Evolutionary conservation across 116 monocot species (phyloP), one percentile per base, ranked within the genome.

Genomic region (Phalaenopsis hybrid): DNA sequence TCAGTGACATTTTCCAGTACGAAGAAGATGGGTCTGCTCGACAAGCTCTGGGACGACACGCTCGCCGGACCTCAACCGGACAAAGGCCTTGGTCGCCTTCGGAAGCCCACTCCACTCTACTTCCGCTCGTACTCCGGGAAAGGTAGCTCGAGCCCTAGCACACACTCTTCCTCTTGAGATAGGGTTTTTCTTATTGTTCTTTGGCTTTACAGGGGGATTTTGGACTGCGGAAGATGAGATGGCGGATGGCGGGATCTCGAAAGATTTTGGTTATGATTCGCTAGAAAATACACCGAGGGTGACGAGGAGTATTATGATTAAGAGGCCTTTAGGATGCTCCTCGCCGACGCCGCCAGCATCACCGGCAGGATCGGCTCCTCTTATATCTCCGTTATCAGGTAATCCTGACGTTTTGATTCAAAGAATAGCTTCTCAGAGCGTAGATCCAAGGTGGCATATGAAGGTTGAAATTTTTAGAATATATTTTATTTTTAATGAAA

Each of bases 241-340:
- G 28, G 72, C 23, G 45, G 82, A 49, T 7, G 28, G 79, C 15
- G 81, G 41, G 10, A 58, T 55, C 55, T 55, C 55, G 15, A 55
- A 61, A 59, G 65, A 23, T 76, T 78, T 25, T 80, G 20, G 16
- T 69, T 31, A 23, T 73, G 73, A 73, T 37, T 73, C 37, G 37
- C 18, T 9, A 76, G 85, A 83, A 73, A 79, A 80, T 76, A 80
- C 17, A 75, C 82, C 83, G 75, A 83, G 79, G 87, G 90, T 90
- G 75, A 90, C 90, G 52, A 78, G 87, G 63, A 90, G 85, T 77
- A 90, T 90, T 79, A 90, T 87, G 90, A 90, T 90, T 37, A 90
- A 79, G 76, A 74, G 85, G 51, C 90, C 90, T 6, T 48, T 85
- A 2, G 89, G 86, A 74, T 87, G 80, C 34, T 79, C 87, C 31